Evolutionary conservation across 345 rosid genomes (phyloP).

Genomic region (Dimocarpus longan): DNA sequence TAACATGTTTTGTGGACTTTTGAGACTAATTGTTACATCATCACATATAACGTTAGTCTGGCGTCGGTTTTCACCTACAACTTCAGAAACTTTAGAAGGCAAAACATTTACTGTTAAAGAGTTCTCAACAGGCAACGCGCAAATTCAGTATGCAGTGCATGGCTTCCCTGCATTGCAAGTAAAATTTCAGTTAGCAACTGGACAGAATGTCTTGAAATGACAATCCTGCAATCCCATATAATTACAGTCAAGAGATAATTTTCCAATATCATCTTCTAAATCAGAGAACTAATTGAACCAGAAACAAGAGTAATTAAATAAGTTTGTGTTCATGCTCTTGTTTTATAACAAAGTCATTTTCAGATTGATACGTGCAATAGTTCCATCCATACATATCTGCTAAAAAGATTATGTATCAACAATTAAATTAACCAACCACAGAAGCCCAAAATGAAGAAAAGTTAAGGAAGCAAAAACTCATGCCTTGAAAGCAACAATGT

Average conservation of each 20-base stretch:
- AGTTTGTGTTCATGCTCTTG: not conserved
- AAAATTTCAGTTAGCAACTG: constrained; percentile 14
- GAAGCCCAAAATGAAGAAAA: not conserved
- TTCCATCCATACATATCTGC: not conserved
- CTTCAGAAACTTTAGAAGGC: not conserved
- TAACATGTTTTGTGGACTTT: too few species aligned
- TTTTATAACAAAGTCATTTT: not conserved
- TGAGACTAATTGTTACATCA: too few species aligned
- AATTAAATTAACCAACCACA: not conserved
- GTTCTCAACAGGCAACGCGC: constrained; percentile 33
- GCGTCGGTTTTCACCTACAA: not conserved
- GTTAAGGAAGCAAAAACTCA: not conserved
- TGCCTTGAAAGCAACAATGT: constrained; percentile 76
- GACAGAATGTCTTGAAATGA: not conserved
- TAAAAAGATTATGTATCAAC: not conserved
- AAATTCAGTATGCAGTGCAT: constrained; percentile 56
- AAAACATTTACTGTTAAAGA: not conserved
- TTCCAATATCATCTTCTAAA: not conserved
- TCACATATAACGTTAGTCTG: not conserved
- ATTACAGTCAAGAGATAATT: not conserved
- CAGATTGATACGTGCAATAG: not conserved
- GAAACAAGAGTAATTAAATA: not conserved
- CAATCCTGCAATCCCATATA: not conserved
- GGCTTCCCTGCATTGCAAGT: constrained; percentile 54
- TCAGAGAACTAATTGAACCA: not conserved